Base-by-base conservation (phyloP, 163 green algal species). In the Chlorella variabilis region DNA sequence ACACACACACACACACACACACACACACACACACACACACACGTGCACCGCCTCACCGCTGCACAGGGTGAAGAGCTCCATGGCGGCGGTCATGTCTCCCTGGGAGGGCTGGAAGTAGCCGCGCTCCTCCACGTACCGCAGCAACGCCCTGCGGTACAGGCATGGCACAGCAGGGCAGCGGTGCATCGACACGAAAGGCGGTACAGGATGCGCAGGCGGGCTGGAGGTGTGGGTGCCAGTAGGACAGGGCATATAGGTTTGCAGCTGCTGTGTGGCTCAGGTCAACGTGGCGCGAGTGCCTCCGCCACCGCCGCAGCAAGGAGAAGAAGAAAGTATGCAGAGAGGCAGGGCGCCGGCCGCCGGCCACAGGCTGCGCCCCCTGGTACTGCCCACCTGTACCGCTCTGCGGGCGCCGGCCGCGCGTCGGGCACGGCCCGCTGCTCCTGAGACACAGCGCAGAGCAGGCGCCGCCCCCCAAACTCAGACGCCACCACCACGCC, bases 401-500 rank as follows among this genome's bases (percentile, higher is more conserved):
- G 29, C 1, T 59, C 67, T 2, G 48, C 27, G 25, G 59, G 27
- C 6, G 66, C 49, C 2, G 84, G 82, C 29, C 63, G 34, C 25
- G 76, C 65, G 66, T 54, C 66, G n/a, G 61, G 31, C 23, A 34
- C 36, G 31, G 33, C 34, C 2, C 63, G 65, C 39, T 34, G 36
- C 63, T 75, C 18, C 48, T 69, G 31, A 4, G 59, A 89, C 48
- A 95, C 86, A 0, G 91, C 93, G 15, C 89, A 87, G 27, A 91
- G 34, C 68, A 96, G 81, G 42, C 84, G 71, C 21, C 71, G 73
- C 31, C 89, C 91, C 25, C 75, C 80, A 31, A 65, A 69, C 63
- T 92, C 78, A 3, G 61, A 66, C 2, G 59, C 41, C 1, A 91
- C 59, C 18, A 94, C 87, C n/a, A 93, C 89, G 1, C 84, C 90